Conservation (phyloP, 768 basidiomycete species). For the Terana coerulea region DNA sequence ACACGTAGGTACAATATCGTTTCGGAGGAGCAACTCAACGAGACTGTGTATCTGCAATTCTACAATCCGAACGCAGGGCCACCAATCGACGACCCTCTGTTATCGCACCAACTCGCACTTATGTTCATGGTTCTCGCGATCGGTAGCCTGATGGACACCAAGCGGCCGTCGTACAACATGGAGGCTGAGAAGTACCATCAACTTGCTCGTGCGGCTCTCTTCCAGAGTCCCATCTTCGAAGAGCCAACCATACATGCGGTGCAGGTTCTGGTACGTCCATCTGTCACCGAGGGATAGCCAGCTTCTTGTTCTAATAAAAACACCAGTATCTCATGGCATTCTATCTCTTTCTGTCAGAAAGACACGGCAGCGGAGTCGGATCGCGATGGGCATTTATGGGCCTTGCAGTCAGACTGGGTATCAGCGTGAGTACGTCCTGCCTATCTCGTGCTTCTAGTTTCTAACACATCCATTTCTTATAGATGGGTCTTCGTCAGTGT, state of each 20-base stretch:
- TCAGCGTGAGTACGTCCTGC: slow-evolving; percentile 46
- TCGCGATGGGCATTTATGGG: slow-evolving; percentile 74
- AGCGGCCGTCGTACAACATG: slow-evolving; percentile 48
- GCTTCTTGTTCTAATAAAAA: neutral
- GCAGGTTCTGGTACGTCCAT: slow-evolving; percentile 57
- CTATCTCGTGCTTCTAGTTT: slow-evolving; percentile 9
- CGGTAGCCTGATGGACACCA: slow-evolving; percentile 58
- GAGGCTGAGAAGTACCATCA: slow-evolving; percentile 62
- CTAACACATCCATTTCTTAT: slow-evolving; percentile 8
- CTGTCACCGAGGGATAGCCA: slow-evolving; percentile 33
- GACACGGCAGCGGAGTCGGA: slow-evolving; percentile 41
- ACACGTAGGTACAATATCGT: slow-evolving; percentile 61
- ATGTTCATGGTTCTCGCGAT: slow-evolving; percentile 63
- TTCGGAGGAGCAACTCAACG: slow-evolving; percentile 50
- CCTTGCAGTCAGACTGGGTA: slow-evolving; percentile 63
- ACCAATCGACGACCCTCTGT: slow-evolving; percentile 39
- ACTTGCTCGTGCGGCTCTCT: slow-evolving; percentile 53
- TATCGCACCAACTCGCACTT: slow-evolving; percentile 54
- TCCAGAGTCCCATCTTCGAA: slow-evolving; percentile 63
- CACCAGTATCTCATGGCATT: slow-evolving; percentile 55
- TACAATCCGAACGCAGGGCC: slow-evolving; percentile 43
- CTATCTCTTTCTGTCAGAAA: slow-evolving; percentile 43
- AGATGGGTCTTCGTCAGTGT: slow-evolving; percentile 67
- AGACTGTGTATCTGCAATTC: slow-evolving; percentile 47
- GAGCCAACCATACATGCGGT: slow-evolving; percentile 60